Conservation (phyloP, 2,329 filamentous ascomycete genomes). For the Pyrenophora tritici-repentis region DNA sequence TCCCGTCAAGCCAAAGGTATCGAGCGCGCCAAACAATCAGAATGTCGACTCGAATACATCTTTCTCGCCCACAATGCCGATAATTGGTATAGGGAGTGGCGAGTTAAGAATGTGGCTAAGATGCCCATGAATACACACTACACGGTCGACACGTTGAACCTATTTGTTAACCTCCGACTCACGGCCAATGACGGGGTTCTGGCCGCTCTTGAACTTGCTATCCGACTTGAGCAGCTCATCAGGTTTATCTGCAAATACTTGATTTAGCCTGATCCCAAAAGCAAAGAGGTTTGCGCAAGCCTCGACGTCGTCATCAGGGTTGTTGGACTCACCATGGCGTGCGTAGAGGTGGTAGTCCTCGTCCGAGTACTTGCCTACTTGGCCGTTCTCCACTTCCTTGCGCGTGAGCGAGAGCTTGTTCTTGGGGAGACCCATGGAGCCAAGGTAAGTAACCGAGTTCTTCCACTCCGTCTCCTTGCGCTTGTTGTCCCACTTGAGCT, state of each 20-base stretch:
- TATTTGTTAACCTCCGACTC: slow-evolving; percentile 58
- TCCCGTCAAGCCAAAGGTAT: slow-evolving; percentile 11
- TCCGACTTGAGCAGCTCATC: slow-evolving; percentile 59
- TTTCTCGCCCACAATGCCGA: slow-evolving; percentile 6
- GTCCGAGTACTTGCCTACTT: slow-evolving; percentile 50
- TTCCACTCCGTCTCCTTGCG: slow-evolving; percentile 82
- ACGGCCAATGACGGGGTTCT: slow-evolving; percentile 52
- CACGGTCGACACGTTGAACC: neutral
- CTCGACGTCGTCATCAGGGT: slow-evolving; percentile 13
- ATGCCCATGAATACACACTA: neutral
- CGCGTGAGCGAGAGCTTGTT: slow-evolving; percentile 60
- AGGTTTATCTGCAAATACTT: slow-evolving; percentile 54
- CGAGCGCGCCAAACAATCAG: slow-evolving; percentile 13
- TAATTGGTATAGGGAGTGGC: slow-evolving; percentile 6
- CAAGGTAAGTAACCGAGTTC: slow-evolving; percentile 65
- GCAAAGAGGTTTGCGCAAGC: slow-evolving; percentile 29
- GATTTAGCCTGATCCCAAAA: slow-evolving; percentile 30
- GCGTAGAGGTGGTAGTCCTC: slow-evolving; percentile 58
- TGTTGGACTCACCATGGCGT: slow-evolving; percentile 51
- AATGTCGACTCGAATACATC: slow-evolving; percentile 10
- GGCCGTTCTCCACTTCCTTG: slow-evolving; percentile 63
- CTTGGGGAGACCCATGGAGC: slow-evolving; percentile 66
- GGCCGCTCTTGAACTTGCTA: slow-evolving; percentile 50
- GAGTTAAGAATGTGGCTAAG: neutral
- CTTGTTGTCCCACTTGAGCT: slow-evolving; percentile 75